These are phyloP conservation scores for Acanthamoeba culbertsoni DNA, from an alignment of 208 protist genomes.

Conservation along the genomic window DNA sequence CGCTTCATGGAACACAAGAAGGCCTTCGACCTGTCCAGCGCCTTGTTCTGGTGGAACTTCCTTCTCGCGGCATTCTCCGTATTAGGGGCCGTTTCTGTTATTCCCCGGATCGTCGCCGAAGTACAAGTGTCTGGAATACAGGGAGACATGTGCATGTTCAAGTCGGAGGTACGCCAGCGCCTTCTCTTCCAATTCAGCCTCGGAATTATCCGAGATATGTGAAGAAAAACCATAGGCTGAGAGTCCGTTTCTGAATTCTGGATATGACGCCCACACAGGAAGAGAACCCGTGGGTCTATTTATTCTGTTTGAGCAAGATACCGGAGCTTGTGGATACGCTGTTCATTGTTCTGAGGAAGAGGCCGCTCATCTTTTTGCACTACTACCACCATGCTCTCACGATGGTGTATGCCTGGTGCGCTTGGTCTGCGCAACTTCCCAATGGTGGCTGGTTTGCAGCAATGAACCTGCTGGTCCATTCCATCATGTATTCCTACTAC, in stretches of 20 bases:
- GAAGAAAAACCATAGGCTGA: too few relatives aligned
- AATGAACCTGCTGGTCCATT: conserved; percentile 94
- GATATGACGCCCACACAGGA: too few relatives aligned
- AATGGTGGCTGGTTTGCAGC: conserved; percentile 83
- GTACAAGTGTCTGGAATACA: not conserved
- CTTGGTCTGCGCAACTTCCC: not conserved
- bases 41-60: conserved; percentile 86
- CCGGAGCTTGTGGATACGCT: conserved; percentile 83
- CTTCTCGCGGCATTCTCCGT: conserved; percentile 86
- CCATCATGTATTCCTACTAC: conserved; percentile 95
- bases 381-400: conserved; percentile 91
- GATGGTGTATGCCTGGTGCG: conserved; percentile 89
- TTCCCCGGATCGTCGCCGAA: not conserved
- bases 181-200: too few relatives aligned
- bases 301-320: conserved; percentile 82
- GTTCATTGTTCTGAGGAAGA: conserved; percentile 86
- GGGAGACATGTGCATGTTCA: not conserved
- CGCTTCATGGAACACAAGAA: conserved; percentile 78
- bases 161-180: not conserved
- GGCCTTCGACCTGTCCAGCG: conserved; percentile 77
- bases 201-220: too few relatives aligned
- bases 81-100: conserved; percentile 60
- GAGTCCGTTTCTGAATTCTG: too few relatives aligned
- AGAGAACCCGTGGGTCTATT: not conserved
- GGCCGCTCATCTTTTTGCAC: conserved; percentile 84